Conservation (phyloP, 1,284 basidiomycete genomes). For the Erythrobasidium hasegawianum region DNA sequence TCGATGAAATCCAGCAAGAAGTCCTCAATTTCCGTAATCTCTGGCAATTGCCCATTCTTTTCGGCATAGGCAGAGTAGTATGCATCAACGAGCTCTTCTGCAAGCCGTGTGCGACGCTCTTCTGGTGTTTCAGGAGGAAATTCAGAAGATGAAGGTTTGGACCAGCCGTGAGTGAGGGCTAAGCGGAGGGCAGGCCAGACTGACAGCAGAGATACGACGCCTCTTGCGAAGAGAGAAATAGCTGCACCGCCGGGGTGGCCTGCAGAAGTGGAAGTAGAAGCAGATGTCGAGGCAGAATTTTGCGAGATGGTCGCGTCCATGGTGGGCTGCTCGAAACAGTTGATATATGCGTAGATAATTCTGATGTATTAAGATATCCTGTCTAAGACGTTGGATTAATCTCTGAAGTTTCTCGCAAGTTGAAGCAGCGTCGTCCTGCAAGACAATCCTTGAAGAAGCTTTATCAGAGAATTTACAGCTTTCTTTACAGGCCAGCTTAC, state of each 20-base stretch:
- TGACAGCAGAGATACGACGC: conserved; percentile 71
- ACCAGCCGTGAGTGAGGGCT: conserved; percentile 73
- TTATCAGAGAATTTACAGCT: too few relatives aligned
- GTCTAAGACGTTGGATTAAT: too few relatives aligned
- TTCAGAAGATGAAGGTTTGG: conserved; percentile 45
- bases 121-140: conserved; percentile 61
- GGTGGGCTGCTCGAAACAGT: too few relatives aligned
- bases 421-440: too few relatives aligned
- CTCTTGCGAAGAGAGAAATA: conserved; percentile 69
- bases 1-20: conserved; percentile 67
- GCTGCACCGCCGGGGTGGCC: conserved; percentile 16
- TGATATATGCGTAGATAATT: too few relatives aligned
- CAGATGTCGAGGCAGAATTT: conserved; percentile 4
- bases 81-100: conserved; percentile 72
- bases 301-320: not conserved
- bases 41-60: conserved; percentile 49
- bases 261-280: not conserved
- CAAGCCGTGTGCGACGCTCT: conserved; percentile 74
- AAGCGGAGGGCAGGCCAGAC: conserved; percentile 77
- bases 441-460: too few relatives aligned
- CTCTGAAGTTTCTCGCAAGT: too few relatives aligned
- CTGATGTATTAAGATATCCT: too few relatives aligned
- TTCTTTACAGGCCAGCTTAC: too few relatives aligned
- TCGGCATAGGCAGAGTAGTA: conserved; percentile 57
- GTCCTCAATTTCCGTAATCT: conserved; percentile 70